Conservation (phyloP, 2,329 filamentous ascomycete genomes). For the Furcasterigmium sp. region DNA sequence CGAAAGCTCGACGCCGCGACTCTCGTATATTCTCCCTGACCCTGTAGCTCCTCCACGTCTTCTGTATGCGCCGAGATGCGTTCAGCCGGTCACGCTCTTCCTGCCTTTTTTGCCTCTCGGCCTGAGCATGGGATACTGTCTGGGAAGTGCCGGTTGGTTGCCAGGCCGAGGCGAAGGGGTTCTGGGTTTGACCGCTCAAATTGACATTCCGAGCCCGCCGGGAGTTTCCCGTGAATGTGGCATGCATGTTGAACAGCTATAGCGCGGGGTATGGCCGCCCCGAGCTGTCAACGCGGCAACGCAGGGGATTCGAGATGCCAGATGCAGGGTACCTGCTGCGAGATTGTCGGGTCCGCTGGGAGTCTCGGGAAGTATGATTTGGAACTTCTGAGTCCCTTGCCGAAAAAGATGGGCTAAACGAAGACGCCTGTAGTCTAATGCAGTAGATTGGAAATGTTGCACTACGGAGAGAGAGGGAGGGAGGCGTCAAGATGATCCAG, state of each 20-base stretch:
- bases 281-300: too few species aligned
- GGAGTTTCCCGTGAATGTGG: slow-evolving; percentile 83
- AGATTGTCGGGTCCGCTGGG: too few species aligned
- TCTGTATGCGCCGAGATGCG: slow-evolving; percentile 70
- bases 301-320: too few species aligned
- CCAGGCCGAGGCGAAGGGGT: slow-evolving; percentile 69
- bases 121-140: slow-evolving; percentile 79
- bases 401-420: too few species aligned
- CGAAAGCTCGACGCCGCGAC: slow-evolving; percentile 56
- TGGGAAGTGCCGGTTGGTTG: slow-evolving; percentile 62
- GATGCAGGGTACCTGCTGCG: too few species aligned
- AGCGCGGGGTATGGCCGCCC: too few species aligned
- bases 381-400: too few species aligned
- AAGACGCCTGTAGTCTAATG: too few species aligned
- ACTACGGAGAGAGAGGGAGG: too few species aligned
- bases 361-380: too few species aligned
- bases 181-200: slow-evolving; percentile 69
- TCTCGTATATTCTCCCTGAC: slow-evolving; percentile 54
- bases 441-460: too few species aligned
- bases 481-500: too few species aligned
- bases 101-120: slow-evolving; percentile 76
- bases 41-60: slow-evolving; percentile 74
- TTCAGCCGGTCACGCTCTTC: slow-evolving; percentile 72
- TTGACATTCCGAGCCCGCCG: slow-evolving; percentile 88
- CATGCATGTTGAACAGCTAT: slow-evolving; percentile 68